Conservation (phyloP, 108 stramenopile species). For the Fragilariopsis cylindrus region DNA sequence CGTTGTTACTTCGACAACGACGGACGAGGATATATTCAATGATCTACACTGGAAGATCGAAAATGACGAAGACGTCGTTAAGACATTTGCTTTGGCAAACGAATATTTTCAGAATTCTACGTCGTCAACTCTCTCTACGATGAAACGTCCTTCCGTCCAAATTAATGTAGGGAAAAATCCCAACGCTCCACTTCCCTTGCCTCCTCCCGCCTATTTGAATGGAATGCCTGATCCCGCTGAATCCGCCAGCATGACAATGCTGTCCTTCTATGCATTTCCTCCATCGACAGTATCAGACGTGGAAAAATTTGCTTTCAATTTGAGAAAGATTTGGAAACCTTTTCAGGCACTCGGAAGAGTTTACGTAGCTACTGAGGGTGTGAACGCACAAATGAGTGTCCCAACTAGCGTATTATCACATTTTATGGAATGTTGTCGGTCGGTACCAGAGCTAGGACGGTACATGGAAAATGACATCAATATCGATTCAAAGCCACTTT, state of each 20-base stretch:
- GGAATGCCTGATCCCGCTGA: slow-evolving; percentile 69
- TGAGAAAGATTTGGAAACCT: slow-evolving; percentile 77
- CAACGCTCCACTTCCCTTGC: slow-evolving; percentile 82
- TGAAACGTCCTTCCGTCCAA: slow-evolving; percentile 77
- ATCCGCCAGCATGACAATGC: slow-evolving; percentile 84
- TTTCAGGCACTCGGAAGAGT: slow-evolving; percentile 89
- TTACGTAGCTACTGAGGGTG: slow-evolving; percentile 93
- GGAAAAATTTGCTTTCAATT: slow-evolving; percentile 59
- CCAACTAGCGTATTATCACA: slow-evolving; percentile 83
- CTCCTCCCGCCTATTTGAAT: slow-evolving; percentile 63
- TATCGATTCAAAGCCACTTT: slow-evolving; percentile 75
- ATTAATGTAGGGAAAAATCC: slow-evolving; percentile 79
- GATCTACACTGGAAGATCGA: slow-evolving; percentile 46
- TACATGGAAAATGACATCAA: slow-evolving; percentile 92
- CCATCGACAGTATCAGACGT: slow-evolving; percentile 65
- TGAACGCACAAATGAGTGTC: slow-evolving; percentile 98
- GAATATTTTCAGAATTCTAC: slow-evolving; percentile 43
- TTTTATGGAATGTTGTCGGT: slow-evolving; percentile 58
- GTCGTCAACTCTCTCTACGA: neutral
- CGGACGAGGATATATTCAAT: neutral
- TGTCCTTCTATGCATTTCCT: slow-evolving; percentile 87
- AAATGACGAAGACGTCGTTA: slow-evolving; percentile 70
- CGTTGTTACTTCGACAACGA: neutral
- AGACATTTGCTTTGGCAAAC: slow-evolving; percentile 67
- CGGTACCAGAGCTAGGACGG: slow-evolving; percentile 62